Percentiles rank a stretch among this genome's conserved stretches.
Evolutionary conservation across 441 rosid species (phyloP).

Genomic region (Gossypium gossypioides): DNA sequence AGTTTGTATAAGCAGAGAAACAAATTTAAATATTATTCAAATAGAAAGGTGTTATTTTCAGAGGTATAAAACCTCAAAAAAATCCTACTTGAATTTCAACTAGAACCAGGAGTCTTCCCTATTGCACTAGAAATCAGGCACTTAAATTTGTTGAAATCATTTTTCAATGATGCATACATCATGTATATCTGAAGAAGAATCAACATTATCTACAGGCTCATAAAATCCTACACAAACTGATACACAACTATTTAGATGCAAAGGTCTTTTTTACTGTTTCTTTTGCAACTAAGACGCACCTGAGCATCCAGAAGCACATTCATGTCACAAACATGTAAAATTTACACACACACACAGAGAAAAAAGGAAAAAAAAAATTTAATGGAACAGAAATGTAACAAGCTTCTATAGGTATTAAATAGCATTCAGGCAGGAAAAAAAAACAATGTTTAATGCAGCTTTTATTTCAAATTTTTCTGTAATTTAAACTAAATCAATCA

Average conservation of each 20-base stretch:
- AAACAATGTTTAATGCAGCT: neutral
- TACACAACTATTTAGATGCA: neutral
- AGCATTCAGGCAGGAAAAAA: constrained; percentile 2
- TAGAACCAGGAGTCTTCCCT: neutral
- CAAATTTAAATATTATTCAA: neutral
- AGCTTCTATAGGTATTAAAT: neutral
- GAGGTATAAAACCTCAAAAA: neutral
- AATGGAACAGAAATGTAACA: neutral
- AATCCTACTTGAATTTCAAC: neutral
- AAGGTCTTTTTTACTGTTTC: neutral
- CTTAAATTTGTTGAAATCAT: neutral
- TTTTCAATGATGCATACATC: neutral
- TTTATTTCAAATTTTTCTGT: neutral
- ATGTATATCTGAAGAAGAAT: neutral
- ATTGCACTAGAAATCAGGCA: neutral
- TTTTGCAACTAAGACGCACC: neutral
- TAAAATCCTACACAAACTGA: neutral
- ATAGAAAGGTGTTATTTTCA: neutral
- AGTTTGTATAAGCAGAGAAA: neutral
- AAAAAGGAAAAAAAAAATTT: neutral
- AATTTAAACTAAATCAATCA: constrained; percentile 14
- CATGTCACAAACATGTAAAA: neutral
- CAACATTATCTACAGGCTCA: neutral
- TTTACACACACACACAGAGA: neutral
- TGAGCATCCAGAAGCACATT: neutral